Base-by-base conservation (phyloP, 139 green algal genomes). In the Micromonas commoda region DNA sequence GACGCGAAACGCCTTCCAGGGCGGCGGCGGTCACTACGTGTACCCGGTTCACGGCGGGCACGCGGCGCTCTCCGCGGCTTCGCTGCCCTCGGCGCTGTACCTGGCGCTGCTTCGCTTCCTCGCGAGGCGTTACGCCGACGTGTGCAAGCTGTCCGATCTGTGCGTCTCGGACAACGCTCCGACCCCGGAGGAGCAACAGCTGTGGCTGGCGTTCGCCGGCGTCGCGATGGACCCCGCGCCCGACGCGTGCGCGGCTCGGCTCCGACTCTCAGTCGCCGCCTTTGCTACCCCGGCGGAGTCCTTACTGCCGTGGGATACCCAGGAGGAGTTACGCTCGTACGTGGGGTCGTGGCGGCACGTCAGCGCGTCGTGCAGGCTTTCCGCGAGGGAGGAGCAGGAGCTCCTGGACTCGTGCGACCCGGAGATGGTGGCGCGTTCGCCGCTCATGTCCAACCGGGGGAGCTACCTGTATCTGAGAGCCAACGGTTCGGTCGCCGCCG, bases 31-130 rank as follows among this genome's bases (percentile, higher is more conserved):
- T 63, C 65, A 63, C 37, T 77, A 82, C 60, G 39, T 82, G 2
- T 82, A 77, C 77, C 67, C 77, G 0, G 77, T 82, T 3, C 77
- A 82, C 29, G n/a, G 33, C 19, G 66, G 33, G 33, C 77, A 70
- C 33, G 38, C 51, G 33, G 5, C 38, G 33, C 13, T 82, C 0
- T 21, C n/a, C 28, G 51, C 60, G 31, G 37, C 38, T 28, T 71
- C 67, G 21, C 29, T 82, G 6, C 29, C 65, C 6, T 33, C 67
- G 9, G 61, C 67, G 19, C 45, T 82, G 51, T 82, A 82, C 57
- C 39, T 82, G 0, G 24, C 57, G 16, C 33, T 72, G 3, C n/a
- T 82, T 6, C 66, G 66, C 21, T 82, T 82, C 32, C 23, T 82
- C 13, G 51, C 39, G 3, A 39, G 77, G n/a, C 28, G n/a, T 20